A percentile compares a stretch with the other conserved stretches of the same genome.
These are phyloP conservation scores for Entomortierella lignicola DNA, from an alignment of 192 early-diverging fungal species.

Conservation along the genomic window DNA sequence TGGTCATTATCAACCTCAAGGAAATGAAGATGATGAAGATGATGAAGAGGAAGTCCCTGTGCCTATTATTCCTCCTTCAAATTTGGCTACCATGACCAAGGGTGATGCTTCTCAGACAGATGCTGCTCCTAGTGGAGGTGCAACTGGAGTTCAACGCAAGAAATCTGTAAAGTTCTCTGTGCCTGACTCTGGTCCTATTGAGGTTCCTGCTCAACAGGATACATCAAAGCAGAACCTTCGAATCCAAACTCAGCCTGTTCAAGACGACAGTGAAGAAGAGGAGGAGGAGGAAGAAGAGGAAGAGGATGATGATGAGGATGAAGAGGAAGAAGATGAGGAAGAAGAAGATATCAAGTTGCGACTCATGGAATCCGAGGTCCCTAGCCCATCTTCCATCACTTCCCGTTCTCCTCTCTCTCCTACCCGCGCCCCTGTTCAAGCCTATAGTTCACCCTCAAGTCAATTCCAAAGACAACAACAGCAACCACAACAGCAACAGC, in stretches of 20 bases:
- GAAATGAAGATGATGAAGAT: constrained; percentile 41
- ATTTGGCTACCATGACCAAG: neutral
- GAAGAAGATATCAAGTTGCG: constrained; percentile 49
- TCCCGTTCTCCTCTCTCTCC: constrained; percentile 9
- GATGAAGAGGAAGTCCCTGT: constrained; percentile 16
- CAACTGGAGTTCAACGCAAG: constrained; percentile 29
- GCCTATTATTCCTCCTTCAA: constrained; percentile 10
- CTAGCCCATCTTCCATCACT: constrained; percentile 6
- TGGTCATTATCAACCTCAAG: constrained; percentile 30
- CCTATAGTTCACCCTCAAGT: constrained; percentile 1
- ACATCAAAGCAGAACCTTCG: neutral
- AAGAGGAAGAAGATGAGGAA: constrained; percentile 24
- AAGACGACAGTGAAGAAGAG: constrained; percentile 11
- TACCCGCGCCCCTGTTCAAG: constrained; percentile 16
- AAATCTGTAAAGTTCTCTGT: constrained; percentile 53
- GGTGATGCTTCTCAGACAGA: neutral
- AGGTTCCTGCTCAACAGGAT: neutral
- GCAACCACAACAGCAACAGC: constrained; percentile 20
- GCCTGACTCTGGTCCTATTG: constrained; percentile 34
- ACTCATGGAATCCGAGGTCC: constrained; percentile 44
- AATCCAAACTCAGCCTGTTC: neutral
- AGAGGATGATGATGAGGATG: constrained; percentile 18
- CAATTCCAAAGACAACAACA: constrained; percentile 15
- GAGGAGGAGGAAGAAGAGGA: constrained; percentile 6
- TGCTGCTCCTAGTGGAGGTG: neutral